Evolutionary conservation across 1,284 basidiomycete genomes (phyloP), one percentile per base, ranked within the genome.

Genomic region (Ustilago crameri): DNA sequence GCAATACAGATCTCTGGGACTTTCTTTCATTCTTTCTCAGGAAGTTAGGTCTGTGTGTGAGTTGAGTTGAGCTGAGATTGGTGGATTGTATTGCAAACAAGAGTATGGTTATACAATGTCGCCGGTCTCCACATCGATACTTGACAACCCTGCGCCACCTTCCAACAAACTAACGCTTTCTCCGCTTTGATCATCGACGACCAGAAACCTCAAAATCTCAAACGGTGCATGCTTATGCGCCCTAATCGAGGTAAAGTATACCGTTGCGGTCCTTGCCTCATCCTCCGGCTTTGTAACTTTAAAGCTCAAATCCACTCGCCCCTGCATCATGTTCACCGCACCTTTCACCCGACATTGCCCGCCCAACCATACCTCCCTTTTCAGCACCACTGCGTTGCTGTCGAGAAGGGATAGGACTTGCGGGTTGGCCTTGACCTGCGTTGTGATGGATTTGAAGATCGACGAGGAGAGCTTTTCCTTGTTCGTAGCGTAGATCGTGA

Each of bases 161-260:
- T 70, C 61, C 18, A 75, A 45, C 37, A 75, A 27, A 32, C 57
- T 60, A 4, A 66, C 40, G 14, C 43, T 53, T 18, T 69, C 34
- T 2, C 52, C 74, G 1, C 48, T 41, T 4, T 9, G 14, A 22
- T 76, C 56, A 5, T 74, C 54, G 12, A 80, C 70, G 2, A 79
- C 66, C 0, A 80, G 34, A 40, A 80, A 80, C 1, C 79, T 43
- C 0, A 80, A 34, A 12, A 80, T 73, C 37, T 80, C 74, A 30
- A 80, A 80, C 9, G 68, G 51, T 0, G 60, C 51, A 14, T 59
- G 34, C 17, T 74, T 71, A 15, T 64, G 30, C 12, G 57, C 64
- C 2, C 79, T 49, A 3, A 80, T 67, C 2, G 68, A 74, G 3
- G 79, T 79, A 30, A 80, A 80, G 50, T 80, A 80, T 2, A 75